phyloP scores from a whole-genome alignment of 2,329 filamentous ascomycete species.

The Sporothrix euskadiensis region DNA sequence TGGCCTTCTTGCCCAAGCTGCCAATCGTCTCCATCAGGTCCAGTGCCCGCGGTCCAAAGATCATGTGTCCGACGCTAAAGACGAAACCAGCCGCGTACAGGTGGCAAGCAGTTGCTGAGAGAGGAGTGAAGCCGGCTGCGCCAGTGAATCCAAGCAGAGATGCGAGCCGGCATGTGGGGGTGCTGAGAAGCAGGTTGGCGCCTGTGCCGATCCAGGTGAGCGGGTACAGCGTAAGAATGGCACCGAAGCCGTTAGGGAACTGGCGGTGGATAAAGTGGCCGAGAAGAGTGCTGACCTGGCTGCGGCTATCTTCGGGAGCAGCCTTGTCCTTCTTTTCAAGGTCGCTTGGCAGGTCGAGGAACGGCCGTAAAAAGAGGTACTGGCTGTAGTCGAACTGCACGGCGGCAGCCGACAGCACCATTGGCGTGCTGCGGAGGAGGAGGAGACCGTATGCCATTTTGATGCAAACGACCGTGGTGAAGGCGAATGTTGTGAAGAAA shows the following conservation, averaged over 20 bases:
- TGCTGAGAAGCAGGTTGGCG: background rate
- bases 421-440: slow-evolving; percentile 14
- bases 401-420: slow-evolving; percentile 22
- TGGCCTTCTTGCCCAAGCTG: slow-evolving; percentile 1
- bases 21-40: slow-evolving; percentile 23
- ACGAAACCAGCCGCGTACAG: slow-evolving; percentile 18
- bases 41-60: background rate
- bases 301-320: background rate
- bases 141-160: background rate
- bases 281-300: slow-evolving; percentile 9
- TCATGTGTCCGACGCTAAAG: slow-evolving; percentile 19
- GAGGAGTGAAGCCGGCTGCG: background rate
- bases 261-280: slow-evolving; percentile 20
- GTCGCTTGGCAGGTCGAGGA: background rate
- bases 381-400: slow-evolving; percentile 21
- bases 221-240: slow-evolving; percentile 24
- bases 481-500: background rate
- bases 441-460: slow-evolving; percentile 7
- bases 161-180: background rate
- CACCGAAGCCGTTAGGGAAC: slow-evolving; percentile 15
- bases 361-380: slow-evolving; percentile 17
- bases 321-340: background rate
- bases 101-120: background rate
- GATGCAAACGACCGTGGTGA: background rate
- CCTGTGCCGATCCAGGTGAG: slow-evolving; percentile 9